phyloP scores from a whole-genome alignment of 83 land plant species.

The Thuja plicata region DNA sequence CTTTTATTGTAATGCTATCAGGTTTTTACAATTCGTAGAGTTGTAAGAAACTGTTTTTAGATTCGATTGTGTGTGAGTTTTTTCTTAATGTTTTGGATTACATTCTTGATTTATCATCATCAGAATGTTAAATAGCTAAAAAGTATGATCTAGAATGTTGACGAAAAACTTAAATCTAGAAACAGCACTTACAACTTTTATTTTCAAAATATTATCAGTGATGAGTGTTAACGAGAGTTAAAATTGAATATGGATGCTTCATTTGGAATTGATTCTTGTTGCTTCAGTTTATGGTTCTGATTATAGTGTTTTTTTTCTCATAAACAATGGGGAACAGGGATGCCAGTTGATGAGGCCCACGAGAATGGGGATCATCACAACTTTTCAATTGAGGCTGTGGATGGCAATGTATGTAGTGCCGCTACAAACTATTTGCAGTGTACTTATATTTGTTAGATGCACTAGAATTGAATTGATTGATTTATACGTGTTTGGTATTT shows the following conservation, averaged over 20 bases:
- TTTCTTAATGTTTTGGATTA: no score
- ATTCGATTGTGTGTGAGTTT: no score
- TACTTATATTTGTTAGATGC: not conserved
- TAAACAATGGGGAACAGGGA: not conserved
- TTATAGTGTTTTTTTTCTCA: not conserved
- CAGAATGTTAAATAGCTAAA: no score
- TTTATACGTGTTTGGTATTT: not conserved
- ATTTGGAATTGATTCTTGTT: not conserved
- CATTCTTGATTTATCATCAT: no score
- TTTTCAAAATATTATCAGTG: not conserved
- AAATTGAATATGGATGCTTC: not conserved
- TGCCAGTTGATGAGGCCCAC: not conserved
- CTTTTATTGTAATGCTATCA: no score
- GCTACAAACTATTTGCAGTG: not conserved
- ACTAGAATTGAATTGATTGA: not conserved
- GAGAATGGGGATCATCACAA: constrained; percentile 3
- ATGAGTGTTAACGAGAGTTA: no score
- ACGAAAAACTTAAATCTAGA: no score
- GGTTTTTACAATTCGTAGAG: no score
- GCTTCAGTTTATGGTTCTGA: not conserved
- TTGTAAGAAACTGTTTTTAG: no score
- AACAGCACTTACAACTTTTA: not conserved
- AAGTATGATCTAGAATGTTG: no score
- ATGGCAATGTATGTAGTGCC: not conserved
- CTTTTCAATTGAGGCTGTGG: not conserved